phyloP scores from a whole-genome alignment of 345 rosid genomes.

The Anastatica hierochuntica region DNA sequence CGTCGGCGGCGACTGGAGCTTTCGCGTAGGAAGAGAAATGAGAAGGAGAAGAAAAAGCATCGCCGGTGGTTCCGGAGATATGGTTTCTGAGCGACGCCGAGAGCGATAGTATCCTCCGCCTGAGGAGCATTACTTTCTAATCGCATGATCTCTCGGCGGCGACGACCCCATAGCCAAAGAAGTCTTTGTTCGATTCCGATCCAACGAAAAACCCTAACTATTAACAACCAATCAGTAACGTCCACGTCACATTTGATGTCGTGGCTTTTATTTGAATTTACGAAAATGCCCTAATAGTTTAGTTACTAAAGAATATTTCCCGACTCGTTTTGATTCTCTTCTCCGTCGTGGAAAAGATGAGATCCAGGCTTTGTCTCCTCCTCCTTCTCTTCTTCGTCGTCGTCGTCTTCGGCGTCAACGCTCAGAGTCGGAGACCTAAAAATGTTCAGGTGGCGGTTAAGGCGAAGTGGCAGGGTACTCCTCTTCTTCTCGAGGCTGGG shows the following conservation, averaged over 20 bases:
- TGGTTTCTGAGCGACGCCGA: slow-evolving; percentile 7
- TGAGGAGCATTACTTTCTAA: slow-evolving; percentile 23
- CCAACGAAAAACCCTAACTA: slow-evolving; percentile 2
- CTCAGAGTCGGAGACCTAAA: slow-evolving; percentile 59
- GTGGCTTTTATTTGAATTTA: slow-evolving; percentile 3
- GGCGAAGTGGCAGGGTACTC: slow-evolving; percentile 95
- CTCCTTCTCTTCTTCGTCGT: slow-evolving; percentile 30
- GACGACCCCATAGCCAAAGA: slow-evolving; percentile 9
- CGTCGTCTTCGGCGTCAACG: slow-evolving; percentile 33
- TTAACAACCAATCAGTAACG: background rate
- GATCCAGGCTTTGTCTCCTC: slow-evolving; percentile 45
- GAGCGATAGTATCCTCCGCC: slow-evolving; percentile 4
- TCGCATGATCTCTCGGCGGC: slow-evolving; percentile 24
- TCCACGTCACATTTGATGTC: slow-evolving; percentile 18
- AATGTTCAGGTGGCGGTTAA: slow-evolving; percentile 81
- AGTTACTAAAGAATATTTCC: slow-evolving; percentile 1
- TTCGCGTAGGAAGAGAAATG: slow-evolving; percentile 3
- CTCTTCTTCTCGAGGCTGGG: slow-evolving; percentile 94
- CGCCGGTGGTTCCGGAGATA: background rate
- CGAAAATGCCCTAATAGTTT: slow-evolving; percentile 2
- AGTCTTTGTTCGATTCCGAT: background rate
- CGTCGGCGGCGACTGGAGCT: slow-evolving; percentile 11
- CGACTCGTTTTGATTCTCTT: background rate
- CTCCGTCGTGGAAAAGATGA: slow-evolving; percentile 34
- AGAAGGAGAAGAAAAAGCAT: background rate